These are phyloP conservation scores for Basidiobolus meristosporus DNA, from an alignment of 371 early-diverging fungal species.

Conservation along the genomic window DNA sequence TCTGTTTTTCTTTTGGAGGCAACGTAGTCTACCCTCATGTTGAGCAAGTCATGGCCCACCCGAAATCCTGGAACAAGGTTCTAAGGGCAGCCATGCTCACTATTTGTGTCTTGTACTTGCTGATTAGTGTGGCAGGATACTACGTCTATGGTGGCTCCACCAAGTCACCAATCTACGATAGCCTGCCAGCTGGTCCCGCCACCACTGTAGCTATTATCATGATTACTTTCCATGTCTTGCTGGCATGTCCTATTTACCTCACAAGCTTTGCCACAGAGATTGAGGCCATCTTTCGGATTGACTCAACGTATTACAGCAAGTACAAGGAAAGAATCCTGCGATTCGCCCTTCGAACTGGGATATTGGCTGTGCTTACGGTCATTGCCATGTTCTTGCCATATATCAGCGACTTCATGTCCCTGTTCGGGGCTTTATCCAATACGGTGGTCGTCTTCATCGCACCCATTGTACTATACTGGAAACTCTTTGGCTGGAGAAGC, in stretches of 20 bases:
- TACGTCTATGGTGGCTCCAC: conserved; percentile 53
- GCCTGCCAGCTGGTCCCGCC: conserved; percentile 38
- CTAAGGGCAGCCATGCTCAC: conserved; percentile 40
- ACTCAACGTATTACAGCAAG: conserved; percentile 2
- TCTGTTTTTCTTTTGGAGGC: conserved; percentile 61
- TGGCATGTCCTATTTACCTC: conserved; percentile 64
- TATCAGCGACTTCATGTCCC: conserved; percentile 64
- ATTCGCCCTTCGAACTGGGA: conserved; percentile 26
- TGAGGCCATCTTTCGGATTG: too few relatives aligned
- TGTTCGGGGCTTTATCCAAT: conserved; percentile 63
- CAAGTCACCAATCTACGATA: conserved; percentile 49
- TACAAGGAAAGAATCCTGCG: conserved; percentile 29
- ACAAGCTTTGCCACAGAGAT: conserved; percentile 35
- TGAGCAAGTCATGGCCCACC: conserved; percentile 42
- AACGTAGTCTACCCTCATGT: conserved; percentile 34
- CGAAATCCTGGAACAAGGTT: conserved; percentile 49
- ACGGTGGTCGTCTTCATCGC: conserved; percentile 64
- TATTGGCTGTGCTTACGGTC: conserved; percentile 18
- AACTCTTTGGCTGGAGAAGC: conserved; percentile 41
- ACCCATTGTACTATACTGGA: conserved; percentile 57
- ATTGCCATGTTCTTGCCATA: conserved; percentile 53
- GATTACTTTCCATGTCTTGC: conserved; percentile 61
- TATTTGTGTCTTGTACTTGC: conserved; percentile 53
- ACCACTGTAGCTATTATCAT: conserved; percentile 43
- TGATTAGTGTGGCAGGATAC: conserved; percentile 62